Percentiles rank a stretch among this genome's conserved stretches.
Evolutionary conservation across 2,329 filamentous ascomycete species (phyloP).

Genomic region (Botrytis squamosa): DNA sequence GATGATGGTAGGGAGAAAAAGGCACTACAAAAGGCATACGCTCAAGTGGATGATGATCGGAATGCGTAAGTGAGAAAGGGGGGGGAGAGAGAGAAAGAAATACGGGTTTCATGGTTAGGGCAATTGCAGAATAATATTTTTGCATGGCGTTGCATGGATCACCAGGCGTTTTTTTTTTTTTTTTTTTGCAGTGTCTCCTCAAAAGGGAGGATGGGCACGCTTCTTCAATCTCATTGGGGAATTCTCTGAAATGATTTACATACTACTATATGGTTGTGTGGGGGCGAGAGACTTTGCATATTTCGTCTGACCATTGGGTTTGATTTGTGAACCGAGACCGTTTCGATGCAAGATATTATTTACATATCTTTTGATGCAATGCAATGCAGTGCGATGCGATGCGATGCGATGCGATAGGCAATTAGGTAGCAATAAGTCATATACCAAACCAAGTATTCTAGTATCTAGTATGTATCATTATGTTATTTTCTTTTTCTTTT

Average conservation of each 20-base stretch:
- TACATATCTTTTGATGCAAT: neutral
- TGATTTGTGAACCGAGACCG: neutral
- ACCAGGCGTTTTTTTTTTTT: slow-evolving; percentile 19
- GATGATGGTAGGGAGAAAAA: slow-evolving; percentile 68
- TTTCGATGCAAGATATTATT: neutral
- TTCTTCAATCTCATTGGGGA: slow-evolving; percentile 14
- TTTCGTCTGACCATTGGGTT: slow-evolving; percentile 15
- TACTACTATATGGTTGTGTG: neutral
- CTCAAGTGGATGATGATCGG: slow-evolving; percentile 29
- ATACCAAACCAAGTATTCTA: neutral
- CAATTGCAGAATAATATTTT: slow-evolving; percentile 15
- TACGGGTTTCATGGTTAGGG: slow-evolving; percentile 12
- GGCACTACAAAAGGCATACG: slow-evolving; percentile 52
- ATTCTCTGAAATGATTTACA: slow-evolving; percentile 17
- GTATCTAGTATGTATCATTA: neutral
- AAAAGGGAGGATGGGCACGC: slow-evolving; percentile 6
- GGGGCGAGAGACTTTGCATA: slow-evolving; percentile 1
- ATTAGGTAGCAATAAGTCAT: slow-evolving; percentile 8
- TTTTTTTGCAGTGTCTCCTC: slow-evolving; percentile 4
- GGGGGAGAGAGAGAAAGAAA: slow-evolving; percentile 29
- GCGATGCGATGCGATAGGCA: neutral
- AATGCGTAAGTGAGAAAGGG: slow-evolving; percentile 39
- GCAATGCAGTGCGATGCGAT: neutral
- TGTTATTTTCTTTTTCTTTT: too few species aligned
- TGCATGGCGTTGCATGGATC: slow-evolving; percentile 23